Evolutionary conservation across 192 early-diverging fungal genomes (phyloP).

Genomic region (Coemansia sp.): DNA sequence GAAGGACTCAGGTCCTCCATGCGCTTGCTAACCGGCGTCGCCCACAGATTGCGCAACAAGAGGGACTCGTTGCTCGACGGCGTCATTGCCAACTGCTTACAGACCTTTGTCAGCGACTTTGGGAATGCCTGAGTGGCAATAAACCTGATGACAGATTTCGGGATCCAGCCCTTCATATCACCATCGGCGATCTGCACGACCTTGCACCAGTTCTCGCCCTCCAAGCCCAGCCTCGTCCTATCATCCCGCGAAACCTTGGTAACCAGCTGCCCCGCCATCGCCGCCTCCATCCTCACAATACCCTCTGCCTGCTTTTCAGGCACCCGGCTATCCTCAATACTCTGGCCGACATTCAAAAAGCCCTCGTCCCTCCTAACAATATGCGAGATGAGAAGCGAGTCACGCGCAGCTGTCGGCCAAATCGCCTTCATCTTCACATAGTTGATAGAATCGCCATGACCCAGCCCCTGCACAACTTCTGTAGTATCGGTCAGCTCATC

Average conservation of each 20-base stretch:
- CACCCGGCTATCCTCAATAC: constrained; percentile 32
- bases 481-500: constrained; percentile 51
- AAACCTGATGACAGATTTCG: constrained; percentile 54
- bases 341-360: constrained; percentile 52
- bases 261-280: constrained; percentile 54
- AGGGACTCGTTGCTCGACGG: constrained; percentile 28
- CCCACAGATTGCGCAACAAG: constrained; percentile 16
- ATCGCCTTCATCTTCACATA: constrained; percentile 53
- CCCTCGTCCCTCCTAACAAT: constrained; percentile 6
- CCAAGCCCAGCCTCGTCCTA: constrained; percentile 17
- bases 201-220: constrained; percentile 31
- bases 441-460: constrained; percentile 36
- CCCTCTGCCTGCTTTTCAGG: constrained; percentile 33
- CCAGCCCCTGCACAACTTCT: constrained; percentile 37
- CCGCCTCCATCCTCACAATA: constrained; percentile 56
- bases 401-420: constrained; percentile 56
- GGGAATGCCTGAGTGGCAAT: constrained; percentile 58
- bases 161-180: constrained; percentile 56
- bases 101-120: constrained; percentile 55
- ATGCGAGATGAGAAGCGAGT: constrained; percentile 51
- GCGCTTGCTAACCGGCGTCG: neutral
- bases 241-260: constrained; percentile 22
- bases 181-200: constrained; percentile 57
- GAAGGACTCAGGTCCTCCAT: neutral
- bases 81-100: constrained; percentile 28